Evolutionary conservation across 768 basidiomycete genomes (phyloP).

Genomic region (Leccinum truebloodii): DNA sequence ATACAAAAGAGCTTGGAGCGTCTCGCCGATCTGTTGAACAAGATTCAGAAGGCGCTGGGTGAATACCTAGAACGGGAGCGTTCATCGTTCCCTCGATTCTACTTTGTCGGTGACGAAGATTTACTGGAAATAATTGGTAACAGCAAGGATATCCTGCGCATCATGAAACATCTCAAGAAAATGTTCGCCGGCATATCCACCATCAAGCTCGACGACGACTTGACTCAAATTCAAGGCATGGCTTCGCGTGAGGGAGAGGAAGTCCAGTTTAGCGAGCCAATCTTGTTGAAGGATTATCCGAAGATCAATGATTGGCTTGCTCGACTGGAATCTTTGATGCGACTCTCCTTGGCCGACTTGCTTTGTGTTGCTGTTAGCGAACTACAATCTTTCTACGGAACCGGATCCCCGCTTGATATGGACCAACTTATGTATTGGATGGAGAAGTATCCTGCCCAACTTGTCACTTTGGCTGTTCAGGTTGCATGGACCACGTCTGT

Average conservation of each 20-base stretch:
- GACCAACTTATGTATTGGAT: constrained; percentile 86
- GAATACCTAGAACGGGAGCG: constrained; percentile 98
- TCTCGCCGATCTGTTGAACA: constrained; percentile 91
- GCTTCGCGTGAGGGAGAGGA: constrained; percentile 96
- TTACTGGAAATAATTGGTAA: constrained; percentile 98
- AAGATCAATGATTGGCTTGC: constrained; percentile 99
- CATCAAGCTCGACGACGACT: constrained; percentile 81
- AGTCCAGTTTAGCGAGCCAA: constrained; percentile 79
- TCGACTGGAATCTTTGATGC: constrained; percentile 91
- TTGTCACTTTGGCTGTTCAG: constrained; percentile 94
- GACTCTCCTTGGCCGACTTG: constrained; percentile 79
- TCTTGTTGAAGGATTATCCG: constrained; percentile 88
- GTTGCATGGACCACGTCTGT: constrained; percentile 91
- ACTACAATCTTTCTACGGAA: constrained; percentile 77
- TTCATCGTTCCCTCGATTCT: constrained; percentile 98
- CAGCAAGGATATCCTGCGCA: constrained; percentile 96
- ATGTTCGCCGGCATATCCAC: constrained; percentile 99
- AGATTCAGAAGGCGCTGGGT: constrained; percentile 98
- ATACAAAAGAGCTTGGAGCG: constrained; percentile 98
- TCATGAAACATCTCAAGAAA: constrained; percentile 99
- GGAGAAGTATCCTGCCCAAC: constrained; percentile 92
- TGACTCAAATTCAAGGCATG: constrained; percentile 90
- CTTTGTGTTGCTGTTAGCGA: constrained; percentile 80
- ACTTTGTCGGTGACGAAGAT: constrained; percentile 99
- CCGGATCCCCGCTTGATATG: constrained; percentile 56